A percentile compares a stretch with the other conserved stretches of the same genome.
These are phyloP conservation scores for Zygotorulaspora mrakii DNA, from an alignment of 1,139 yeast genomes.

Conservation along the genomic window DNA sequence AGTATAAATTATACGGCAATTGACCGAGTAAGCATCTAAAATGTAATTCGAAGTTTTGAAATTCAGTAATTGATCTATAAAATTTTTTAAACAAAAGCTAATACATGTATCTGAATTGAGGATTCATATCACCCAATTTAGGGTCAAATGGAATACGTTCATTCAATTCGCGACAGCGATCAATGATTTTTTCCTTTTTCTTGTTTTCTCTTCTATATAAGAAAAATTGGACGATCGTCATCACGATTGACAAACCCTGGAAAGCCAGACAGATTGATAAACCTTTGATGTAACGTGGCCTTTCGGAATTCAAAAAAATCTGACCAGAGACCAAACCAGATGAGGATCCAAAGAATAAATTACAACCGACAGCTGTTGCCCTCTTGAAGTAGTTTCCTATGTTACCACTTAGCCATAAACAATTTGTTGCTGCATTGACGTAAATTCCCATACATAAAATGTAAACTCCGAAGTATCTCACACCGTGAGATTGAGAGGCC, in stretches of 20 bases:
- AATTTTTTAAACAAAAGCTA: conserved; percentile 18
- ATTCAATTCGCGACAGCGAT: conserved; percentile 34
- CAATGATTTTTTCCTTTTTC: conserved; percentile 38
- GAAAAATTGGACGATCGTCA: conserved; percentile 45
- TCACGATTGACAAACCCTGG: conserved; percentile 48
- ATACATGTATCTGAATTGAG: conserved; percentile 51
- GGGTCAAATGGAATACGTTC: conserved; percentile 48
- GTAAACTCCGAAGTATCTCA: conserved; percentile 48
- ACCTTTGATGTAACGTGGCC: conserved; percentile 39
- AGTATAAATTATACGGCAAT: conserved; percentile 23
- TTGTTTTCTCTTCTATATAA: conserved; percentile 43
- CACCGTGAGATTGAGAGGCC: conserved; percentile 37
- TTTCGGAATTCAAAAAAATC: conserved; percentile 36
- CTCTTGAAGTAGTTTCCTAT: conserved; percentile 46
- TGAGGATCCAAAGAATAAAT: conserved; percentile 44
- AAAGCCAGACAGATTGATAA: conserved; percentile 51
- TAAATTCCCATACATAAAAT: conserved; percentile 43
- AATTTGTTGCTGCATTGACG: conserved; percentile 43
- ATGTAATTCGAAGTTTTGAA: background rate
- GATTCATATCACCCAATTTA: conserved; percentile 61
- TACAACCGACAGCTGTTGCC: conserved; percentile 45
- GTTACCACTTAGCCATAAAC: conserved; percentile 47
- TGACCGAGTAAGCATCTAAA: background rate
- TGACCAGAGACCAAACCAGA: conserved; percentile 50
- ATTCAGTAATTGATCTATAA: conserved; percentile 4